These are phyloP conservation scores for Neurospora sp. DNA, from an alignment of 495 filamentous ascomycete genomes.

Conservation along the genomic window DNA sequence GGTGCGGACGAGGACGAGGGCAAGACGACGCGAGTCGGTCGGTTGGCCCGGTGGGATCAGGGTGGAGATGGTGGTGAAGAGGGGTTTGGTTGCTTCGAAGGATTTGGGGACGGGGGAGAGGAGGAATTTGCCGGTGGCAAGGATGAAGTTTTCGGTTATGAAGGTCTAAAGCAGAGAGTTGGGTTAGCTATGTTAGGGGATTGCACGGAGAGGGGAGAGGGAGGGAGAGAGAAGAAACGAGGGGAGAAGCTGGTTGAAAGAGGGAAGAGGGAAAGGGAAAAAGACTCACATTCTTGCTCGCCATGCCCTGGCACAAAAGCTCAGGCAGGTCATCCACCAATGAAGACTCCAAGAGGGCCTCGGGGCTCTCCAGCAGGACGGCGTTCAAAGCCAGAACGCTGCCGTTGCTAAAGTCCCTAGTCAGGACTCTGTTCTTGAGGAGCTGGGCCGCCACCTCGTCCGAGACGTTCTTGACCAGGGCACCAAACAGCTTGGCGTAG, in stretches of 20 bases:
- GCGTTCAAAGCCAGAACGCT: slow-evolving; percentile 81
- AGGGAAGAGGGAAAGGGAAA: background rate
- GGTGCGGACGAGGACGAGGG: slow-evolving; percentile 84
- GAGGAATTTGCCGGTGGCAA: slow-evolving; percentile 93
- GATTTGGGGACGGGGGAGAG: slow-evolving; percentile 51
- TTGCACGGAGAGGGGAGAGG: background rate
- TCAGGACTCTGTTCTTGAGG: slow-evolving; percentile 75
- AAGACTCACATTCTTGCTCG: slow-evolving; percentile 54
- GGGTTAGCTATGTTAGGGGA: background rate
- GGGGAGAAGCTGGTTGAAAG: background rate
- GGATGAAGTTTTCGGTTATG: slow-evolving; percentile 78
- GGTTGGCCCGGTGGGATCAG: slow-evolving; percentile 68
- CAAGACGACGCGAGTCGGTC: slow-evolving; percentile 72
- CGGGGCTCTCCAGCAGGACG: slow-evolving; percentile 68
- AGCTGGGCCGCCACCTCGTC: slow-evolving; percentile 52
- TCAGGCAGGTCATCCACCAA: slow-evolving; percentile 62
- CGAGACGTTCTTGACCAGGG: slow-evolving; percentile 73
- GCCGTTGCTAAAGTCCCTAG: slow-evolving; percentile 50
- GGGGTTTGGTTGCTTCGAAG: slow-evolving; percentile 62
- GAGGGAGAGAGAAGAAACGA: background rate
- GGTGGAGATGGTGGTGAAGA: slow-evolving; percentile 66
- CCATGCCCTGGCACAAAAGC: slow-evolving; percentile 72
- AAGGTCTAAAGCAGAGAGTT: slow-evolving; percentile 43
- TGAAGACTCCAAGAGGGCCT: slow-evolving; percentile 49
- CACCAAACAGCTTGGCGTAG: slow-evolving; percentile 79